These are phyloP conservation scores for Fusarium aywerte DNA, from an alignment of 2,329 filamentous ascomycete species.

Conservation along the genomic window DNA sequence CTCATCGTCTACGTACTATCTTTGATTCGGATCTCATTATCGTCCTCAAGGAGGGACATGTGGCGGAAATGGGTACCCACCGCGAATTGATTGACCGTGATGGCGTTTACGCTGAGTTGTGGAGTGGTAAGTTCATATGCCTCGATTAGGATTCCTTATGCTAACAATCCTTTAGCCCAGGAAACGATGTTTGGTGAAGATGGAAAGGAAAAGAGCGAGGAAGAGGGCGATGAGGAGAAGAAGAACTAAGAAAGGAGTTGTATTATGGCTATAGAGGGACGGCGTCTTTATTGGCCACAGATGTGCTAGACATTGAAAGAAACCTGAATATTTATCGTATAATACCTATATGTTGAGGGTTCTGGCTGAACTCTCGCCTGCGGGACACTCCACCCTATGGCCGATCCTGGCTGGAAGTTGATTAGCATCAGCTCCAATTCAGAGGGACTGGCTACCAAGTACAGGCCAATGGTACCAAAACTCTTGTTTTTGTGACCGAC, in stretches of 20 bases:
- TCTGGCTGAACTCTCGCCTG: background rate
- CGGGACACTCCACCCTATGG: background rate
- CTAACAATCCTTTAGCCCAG: conserved; percentile 60
- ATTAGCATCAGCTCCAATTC: background rate
- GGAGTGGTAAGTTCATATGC: conserved; percentile 74
- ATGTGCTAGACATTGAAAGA: conserved; percentile 24
- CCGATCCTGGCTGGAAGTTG: background rate
- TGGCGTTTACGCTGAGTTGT: conserved; percentile 88
- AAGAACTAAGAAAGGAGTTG: conserved; percentile 12
- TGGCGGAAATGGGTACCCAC: conserved; percentile 92
- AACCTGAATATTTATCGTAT: background rate
- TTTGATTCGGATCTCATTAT: conserved; percentile 94
- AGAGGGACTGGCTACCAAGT: too few relatives aligned
- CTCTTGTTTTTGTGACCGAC: too few relatives aligned
- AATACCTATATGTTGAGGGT: background rate
- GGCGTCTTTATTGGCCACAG: conserved; percentile 3
- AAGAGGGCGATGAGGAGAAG: conserved; percentile 27
- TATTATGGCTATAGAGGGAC: conserved; percentile 1
- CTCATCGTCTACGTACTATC: conserved; percentile 91
- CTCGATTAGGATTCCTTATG: background rate
- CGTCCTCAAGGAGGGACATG: conserved; percentile 82
- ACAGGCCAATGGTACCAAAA: too few relatives aligned
- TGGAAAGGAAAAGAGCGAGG: conserved; percentile 52
- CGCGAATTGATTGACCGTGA: conserved; percentile 80
- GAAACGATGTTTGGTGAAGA: conserved; percentile 68